These are phyloP conservation scores for Angophora floribunda DNA, from an alignment of 345 rosid species.

Conservation along the genomic window DNA sequence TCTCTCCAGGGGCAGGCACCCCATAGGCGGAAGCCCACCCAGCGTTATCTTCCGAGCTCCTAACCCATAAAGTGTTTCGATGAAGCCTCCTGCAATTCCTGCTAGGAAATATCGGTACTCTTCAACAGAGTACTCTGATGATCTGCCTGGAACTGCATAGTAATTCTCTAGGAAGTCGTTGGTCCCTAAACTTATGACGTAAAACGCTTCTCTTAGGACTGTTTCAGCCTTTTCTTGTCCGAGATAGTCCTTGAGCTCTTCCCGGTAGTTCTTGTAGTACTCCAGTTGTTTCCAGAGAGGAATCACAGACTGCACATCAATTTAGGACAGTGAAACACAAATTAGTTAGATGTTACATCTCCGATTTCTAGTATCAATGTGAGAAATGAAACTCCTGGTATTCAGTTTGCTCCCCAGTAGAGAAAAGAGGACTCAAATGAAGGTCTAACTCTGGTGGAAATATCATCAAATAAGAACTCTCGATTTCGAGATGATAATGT, in stretches of 20 bases:
- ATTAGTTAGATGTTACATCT: neutral
- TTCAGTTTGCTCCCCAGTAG: neutral
- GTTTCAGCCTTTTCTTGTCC: slow-evolving; percentile 45
- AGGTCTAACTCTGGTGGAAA: neutral
- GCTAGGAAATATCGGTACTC: slow-evolving; percentile 50
- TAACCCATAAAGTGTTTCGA: slow-evolving; percentile 40
- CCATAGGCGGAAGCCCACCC: slow-evolving; percentile 70
- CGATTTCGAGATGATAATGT: neutral
- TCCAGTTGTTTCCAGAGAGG: slow-evolving; percentile 79
- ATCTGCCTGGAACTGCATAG: slow-evolving; percentile 31
- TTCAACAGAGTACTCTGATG: slow-evolving; percentile 22
- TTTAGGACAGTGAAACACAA: neutral
- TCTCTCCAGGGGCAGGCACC: slow-evolving; percentile 82
- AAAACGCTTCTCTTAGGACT: slow-evolving; percentile 42
- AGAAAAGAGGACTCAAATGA: neutral
- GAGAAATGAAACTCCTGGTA: neutral
- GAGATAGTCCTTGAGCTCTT: slow-evolving; percentile 29
- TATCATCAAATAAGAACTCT: neutral
- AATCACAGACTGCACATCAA: slow-evolving; percentile 51
- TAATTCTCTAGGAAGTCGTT: slow-evolving; percentile 83
- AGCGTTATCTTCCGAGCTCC: slow-evolving; percentile 62
- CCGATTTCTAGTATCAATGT: neutral
- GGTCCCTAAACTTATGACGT: slow-evolving; percentile 74
- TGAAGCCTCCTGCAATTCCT: slow-evolving; percentile 42
- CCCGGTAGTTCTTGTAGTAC: slow-evolving; percentile 65